Base-by-base conservation (phyloP, 1,139 yeast species). In the Geotrichum fermentans region DNA sequence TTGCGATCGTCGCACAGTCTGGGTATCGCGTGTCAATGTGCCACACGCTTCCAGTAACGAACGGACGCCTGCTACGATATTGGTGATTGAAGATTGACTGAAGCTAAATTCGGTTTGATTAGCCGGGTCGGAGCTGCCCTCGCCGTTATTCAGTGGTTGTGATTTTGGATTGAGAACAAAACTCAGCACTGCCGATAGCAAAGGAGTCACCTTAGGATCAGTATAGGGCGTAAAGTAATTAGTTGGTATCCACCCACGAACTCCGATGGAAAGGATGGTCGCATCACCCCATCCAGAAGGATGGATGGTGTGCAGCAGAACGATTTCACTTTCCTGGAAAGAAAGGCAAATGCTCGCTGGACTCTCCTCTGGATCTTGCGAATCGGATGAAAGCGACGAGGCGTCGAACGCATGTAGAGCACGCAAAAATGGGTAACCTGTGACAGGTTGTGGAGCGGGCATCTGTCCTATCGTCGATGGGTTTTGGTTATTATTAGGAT, bases 281-380 rank as follows among this genome's bases (percentile, higher is more conserved):
- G 90, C 97, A 66, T 92, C 97, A 52, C 96, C 97, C 98, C 98
- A 92, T 1, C 97, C 98, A 16, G 96, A 83, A 48, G 85, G 82
- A 65, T 92, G 97, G 28, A 89, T 79, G 8, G 90, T 79, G 64
- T 90, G 96, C 6, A 92, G 85, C 63, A 88, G 83, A 0, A 92
- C 95, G 51, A 88, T 71, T 59, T 89, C 97, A 54, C 82, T 79
- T 58, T 80, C 83, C 26, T 78, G 80, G 64, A 92, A 90, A 0
- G 95, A 82, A 26, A 92, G 73, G 65, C 97, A 92, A 37, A 88
- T 84, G 0, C 89, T 78, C 1, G 85, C 77, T 55, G 68, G 63
- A 80, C 95, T 55, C 78, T 65, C 62, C 14, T 40, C 43, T 13
- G 43, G 30, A 32, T 56, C 60, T n/a, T 51, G 51, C 14, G 45